Base-by-base conservation (phyloP, 2,329 filamentous ascomycete species). In the Aureobasidium melanogenum region DNA sequence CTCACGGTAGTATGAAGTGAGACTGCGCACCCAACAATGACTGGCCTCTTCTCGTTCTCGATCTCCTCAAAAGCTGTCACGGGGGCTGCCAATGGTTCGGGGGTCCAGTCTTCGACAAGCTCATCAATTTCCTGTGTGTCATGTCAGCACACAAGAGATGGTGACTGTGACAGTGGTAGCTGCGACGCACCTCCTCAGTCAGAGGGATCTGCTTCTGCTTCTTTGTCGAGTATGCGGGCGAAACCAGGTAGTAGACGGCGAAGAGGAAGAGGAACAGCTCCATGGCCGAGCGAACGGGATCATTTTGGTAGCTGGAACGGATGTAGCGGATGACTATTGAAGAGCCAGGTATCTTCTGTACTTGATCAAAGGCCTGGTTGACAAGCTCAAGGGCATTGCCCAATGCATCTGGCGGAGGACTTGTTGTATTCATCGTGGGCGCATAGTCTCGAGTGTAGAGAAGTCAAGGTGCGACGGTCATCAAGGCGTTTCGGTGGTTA, bases 231-330 rank as follows among this genome's bases (percentile, higher is more conserved):
- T 99, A 99, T 58, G 90, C 91, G 0, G 93, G 92, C 64, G 91
- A 88, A 64, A 97, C 81, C 60, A 99, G 81, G 74, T 99, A 99
- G 65, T 92, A 86, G 62, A 99, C 88, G 65, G 95, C 95, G 77
- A 99, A 99, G 60, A 99, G 84, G 68, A 99, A 89, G 63, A 99
- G 82, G 66, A 97, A 86, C 55, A 99, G 80, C 76, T 99, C 94
- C 67, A 99, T 90, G 41, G 90, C 91, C 57, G 91, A 96, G 59
- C 95, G 88, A 61, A 97, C 85, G 10, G 94, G 94, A 70, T 99
- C 94, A 72, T 99, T 88, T 78, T 99, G 94, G 79, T 99, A 97
- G 73, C 91, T 96, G 62, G 91, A 96, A 74, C 90, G 90, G 72
- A 99, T 91, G 76, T 99, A 99, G 65, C 94, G 89, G 68, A 96